A percentile compares a stretch with the other conserved stretches of the same genome.
These are phyloP conservation scores for Paraphoma chrysanthemicola DNA, from an alignment of 2,329 filamentous ascomycete genomes.

Conservation along the genomic window DNA sequence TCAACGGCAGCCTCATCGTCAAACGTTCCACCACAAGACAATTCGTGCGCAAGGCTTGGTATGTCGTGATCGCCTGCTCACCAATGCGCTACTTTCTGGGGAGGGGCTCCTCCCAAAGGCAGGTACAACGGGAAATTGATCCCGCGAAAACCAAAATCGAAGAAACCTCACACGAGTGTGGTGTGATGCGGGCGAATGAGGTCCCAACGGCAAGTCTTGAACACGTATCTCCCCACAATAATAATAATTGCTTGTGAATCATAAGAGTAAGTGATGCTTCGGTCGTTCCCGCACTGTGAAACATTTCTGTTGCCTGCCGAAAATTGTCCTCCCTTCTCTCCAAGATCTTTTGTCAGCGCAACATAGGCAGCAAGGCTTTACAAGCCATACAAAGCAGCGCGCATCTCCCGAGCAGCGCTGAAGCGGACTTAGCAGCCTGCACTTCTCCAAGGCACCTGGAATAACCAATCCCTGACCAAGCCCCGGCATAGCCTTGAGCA, in stretches of 20 bases:
- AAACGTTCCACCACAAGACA: conserved; percentile 2
- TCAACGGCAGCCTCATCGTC: not conserved
- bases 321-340: not conserved
- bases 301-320: not conserved
- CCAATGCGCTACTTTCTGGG: conserved; percentile 7
- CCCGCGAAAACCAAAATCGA: conserved; percentile 6
- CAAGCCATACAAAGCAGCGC: not conserved
- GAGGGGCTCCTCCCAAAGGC: not conserved
- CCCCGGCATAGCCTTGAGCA: not conserved
- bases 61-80: conserved; percentile 29
- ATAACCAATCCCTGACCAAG: conserved; percentile 3
- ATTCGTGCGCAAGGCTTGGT: conserved; percentile 11
- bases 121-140: conserved; percentile 1
- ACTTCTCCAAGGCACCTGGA: not conserved
- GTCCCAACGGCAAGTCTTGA: not conserved
- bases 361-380: not conserved
- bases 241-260: not conserved
- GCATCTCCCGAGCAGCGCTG: not conserved
- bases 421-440: not conserved
- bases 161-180: conserved; percentile 25
- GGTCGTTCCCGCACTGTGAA: not conserved
- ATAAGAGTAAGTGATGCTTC: not conserved
- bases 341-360: not conserved
- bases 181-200: conserved; percentile 24
- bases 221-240: conserved; percentile 5